These are phyloP conservation scores for Geranium incanum DNA, from an alignment of 441 rosid species.

Conservation along the genomic window DNA sequence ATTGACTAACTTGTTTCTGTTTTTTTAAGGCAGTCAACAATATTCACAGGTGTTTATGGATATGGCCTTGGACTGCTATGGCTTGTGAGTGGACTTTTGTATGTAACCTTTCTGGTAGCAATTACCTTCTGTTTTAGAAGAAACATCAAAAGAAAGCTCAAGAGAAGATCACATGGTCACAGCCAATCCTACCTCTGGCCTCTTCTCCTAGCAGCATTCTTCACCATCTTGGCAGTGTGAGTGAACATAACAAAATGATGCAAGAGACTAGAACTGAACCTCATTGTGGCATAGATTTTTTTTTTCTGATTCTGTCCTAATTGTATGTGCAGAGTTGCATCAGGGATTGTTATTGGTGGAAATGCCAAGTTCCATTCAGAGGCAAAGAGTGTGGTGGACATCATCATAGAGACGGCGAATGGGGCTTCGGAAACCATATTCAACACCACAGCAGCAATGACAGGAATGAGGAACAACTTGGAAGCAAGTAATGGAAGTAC, in stretches of 20 bases:
- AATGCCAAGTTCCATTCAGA: constrained; percentile 43
- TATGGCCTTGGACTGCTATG: constrained; percentile 44
- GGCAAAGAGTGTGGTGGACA: constrained; percentile 39
- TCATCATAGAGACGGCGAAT: constrained; percentile 51
- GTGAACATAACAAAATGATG: constrained; percentile 8
- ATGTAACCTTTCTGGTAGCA: constrained; percentile 28
- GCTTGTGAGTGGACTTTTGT: constrained; percentile 45
- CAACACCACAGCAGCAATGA: constrained; percentile 60
- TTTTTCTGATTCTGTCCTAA: too few species aligned
- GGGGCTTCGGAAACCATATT: constrained; percentile 43
- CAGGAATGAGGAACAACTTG: constrained; percentile 33
- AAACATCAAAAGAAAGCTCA: constrained; percentile 25
- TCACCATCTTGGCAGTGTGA: constrained; percentile 54
- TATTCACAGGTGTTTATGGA: constrained; percentile 54
- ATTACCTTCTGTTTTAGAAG: constrained; percentile 20
- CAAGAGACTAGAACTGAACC: too few species aligned
- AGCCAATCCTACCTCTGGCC: constrained; percentile 34
- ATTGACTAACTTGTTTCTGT: background rate
- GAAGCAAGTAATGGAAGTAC: constrained; percentile 23
- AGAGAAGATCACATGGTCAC: constrained; percentile 21
- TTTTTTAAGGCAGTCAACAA: constrained; percentile 40
- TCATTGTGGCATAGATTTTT: too few species aligned
- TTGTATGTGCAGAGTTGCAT: constrained; percentile 36
- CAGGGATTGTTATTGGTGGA: constrained; percentile 57
- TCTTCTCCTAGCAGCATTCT: constrained; percentile 28